Percentiles rank a stretch among this genome's conserved stretches.
Conservation (phyloP, 306 rosid species). For the Dryas drummondii region DNA sequence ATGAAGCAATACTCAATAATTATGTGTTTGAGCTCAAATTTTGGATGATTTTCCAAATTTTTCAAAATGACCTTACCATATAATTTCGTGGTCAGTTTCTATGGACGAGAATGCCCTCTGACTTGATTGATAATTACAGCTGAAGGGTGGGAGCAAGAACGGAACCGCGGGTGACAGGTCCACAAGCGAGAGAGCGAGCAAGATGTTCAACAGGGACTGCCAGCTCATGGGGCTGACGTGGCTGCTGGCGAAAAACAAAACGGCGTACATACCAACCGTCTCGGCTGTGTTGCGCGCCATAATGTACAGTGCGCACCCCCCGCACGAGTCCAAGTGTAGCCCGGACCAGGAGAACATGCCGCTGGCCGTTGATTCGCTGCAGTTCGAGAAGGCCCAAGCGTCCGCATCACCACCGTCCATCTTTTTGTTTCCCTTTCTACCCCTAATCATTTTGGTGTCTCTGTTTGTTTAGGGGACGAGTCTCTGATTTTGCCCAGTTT, state of each 20-base stretch:
- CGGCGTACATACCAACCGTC: conserved; percentile 91
- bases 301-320: conserved; percentile 86
- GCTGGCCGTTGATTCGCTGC: conserved; percentile 89
- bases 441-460: conserved; percentile 37
- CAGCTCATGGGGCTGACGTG: conserved; percentile 98
- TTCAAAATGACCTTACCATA: no score
- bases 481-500: conserved; percentile 11
- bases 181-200: conserved; percentile 58
- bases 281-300: conserved; percentile 93
- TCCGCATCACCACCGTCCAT: conserved; percentile 28
- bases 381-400: conserved; percentile 55
- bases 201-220: conserved; percentile 87
- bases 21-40: no score
- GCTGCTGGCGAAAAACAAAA: conserved; percentile 82
- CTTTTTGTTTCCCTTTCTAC: conserved; percentile 35
- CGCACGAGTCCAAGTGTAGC: conserved; percentile 76
- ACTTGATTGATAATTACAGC: conserved; percentile 30
- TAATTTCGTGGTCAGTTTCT: no score
- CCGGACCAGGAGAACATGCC: conserved; percentile 99
- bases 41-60: no score
- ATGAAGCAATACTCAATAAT: no score
- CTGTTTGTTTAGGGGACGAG: conserved; percentile 23
- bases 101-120: neutral
- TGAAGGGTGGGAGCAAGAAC: conserved; percentile 52
- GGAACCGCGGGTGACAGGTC: conserved; percentile 37